Base-by-base conservation (phyloP, 495 filamentous ascomycete genomes). In the Patellaria atrata region DNA sequence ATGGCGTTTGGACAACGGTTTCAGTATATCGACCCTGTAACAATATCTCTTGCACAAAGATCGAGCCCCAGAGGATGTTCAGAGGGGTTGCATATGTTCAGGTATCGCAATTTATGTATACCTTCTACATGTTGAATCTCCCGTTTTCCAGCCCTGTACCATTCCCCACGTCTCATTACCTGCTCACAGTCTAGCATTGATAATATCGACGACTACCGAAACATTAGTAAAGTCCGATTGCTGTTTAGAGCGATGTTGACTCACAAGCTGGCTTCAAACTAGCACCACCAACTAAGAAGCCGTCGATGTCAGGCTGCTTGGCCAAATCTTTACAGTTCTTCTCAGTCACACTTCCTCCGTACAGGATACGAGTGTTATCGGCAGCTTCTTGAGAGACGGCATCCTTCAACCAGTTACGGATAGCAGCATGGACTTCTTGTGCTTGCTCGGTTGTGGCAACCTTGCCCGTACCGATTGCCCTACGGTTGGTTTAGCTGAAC, bases 241-340 rank as follows among this genome's bases (percentile, higher is more conserved):
- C n/a, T n/a, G n/a, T n/a, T n/a, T n/a, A 30, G 23, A 28, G 29
- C 29, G 16, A 3, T 31, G 14, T 17, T 7, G 11, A 77, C 82
- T 68, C 62, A 87, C 82, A 94, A 48, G 86, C 89, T 50, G 89
- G 89, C 75, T 97, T 97, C 67, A 97, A 72, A 63, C 82, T 92
- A 47, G 89, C 89, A 60, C 89, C 89, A 49, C 89, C 89, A 53
- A 97, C 89, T 50, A 97, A 72, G 71, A 97, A 97, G 14, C 89
- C 89, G 59, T 97, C 89, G 60, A 97, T 87, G 66, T 97, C 91
- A 40, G 68, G 56, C 71, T 94, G 72, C 64, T 79, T 80, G 47
- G 79, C 78, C 50, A 97, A 72, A 18, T 94, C 87, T 52, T 73
- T 75, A 68, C 82, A 89, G 74, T 97, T 97, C 79, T 93, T 93